These are phyloP conservation scores for Suillus hirtellus DNA, from an alignment of 768 basidiomycete genomes.

Conservation along the genomic window DNA sequence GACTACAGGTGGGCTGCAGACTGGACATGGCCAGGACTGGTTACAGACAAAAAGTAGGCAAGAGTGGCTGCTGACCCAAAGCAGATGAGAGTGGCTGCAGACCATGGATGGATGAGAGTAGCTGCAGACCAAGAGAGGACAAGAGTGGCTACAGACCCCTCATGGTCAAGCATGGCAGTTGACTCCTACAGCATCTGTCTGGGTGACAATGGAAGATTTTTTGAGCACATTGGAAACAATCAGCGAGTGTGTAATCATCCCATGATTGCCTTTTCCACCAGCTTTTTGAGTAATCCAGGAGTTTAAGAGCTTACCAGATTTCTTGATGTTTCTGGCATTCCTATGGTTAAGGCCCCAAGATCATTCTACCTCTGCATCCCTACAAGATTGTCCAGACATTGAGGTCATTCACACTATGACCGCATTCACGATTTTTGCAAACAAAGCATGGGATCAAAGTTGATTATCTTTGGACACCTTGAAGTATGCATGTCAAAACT, in stretches of 20 bases:
- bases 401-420: background rate
- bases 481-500: background rate
- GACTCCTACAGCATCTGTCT: background rate
- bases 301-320: conserved; percentile 1
- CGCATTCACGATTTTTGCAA: background rate
- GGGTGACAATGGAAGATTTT: background rate
- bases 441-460: background rate
- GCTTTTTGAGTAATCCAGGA: background rate
- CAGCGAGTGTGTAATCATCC: background rate
- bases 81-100: background rate
- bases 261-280: background rate
- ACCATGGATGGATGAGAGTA: background rate
- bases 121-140: background rate
- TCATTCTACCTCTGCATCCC: background rate
- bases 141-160: background rate
- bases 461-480: background rate
- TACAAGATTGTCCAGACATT: background rate
- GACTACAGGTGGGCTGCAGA: background rate
- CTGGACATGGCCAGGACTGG: background rate
- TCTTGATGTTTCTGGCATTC: background rate
- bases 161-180: background rate
- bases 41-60: background rate
- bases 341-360: background rate
- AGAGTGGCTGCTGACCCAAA: background rate
- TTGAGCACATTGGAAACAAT: background rate